These are phyloP conservation scores for Solanum hybrid DNA, from an alignment of 305 asterid genomes.

Conservation along the genomic window DNA sequence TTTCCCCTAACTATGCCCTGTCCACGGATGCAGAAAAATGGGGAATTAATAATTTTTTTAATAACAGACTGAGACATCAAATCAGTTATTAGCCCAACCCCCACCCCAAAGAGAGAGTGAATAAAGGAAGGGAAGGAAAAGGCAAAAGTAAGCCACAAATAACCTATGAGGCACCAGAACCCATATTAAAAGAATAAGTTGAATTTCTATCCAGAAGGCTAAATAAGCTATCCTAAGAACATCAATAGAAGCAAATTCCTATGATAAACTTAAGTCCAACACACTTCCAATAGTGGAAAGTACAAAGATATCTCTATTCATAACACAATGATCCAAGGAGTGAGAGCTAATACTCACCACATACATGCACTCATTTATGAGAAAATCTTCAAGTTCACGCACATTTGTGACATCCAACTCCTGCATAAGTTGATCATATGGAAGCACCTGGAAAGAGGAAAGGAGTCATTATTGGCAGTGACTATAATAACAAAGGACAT, in stretches of 20 bases:
- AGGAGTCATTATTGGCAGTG: neutral
- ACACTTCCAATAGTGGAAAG: neutral
- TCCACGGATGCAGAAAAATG: constrained; percentile 6
- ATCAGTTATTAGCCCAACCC: neutral
- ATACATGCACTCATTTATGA: constrained; percentile 96
- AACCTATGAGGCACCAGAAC: neutral
- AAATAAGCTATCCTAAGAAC: neutral
- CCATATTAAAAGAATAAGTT: neutral
- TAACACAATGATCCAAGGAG: neutral
- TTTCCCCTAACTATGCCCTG: constrained; percentile 98
- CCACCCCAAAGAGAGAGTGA: neutral
- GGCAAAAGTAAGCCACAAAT: neutral
- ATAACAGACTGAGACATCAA: neutral
- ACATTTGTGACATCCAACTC: constrained; percentile 93
- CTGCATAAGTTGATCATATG: constrained; percentile 78
- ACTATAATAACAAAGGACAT: neutral
- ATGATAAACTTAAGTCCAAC: neutral
- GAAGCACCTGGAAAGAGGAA: constrained; percentile 46
- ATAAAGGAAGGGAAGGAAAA: neutral
- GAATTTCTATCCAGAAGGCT: neutral
- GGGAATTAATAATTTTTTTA: neutral
- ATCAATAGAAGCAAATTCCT: neutral
- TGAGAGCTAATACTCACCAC: constrained; percentile 52
- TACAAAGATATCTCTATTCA: neutral
- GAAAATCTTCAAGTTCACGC: constrained; percentile 95